A percentile compares a stretch with the other conserved stretches of the same genome.
Conservation (phyloP, 768 basidiomycete genomes). For the Neoboletus magnificus region DNA sequence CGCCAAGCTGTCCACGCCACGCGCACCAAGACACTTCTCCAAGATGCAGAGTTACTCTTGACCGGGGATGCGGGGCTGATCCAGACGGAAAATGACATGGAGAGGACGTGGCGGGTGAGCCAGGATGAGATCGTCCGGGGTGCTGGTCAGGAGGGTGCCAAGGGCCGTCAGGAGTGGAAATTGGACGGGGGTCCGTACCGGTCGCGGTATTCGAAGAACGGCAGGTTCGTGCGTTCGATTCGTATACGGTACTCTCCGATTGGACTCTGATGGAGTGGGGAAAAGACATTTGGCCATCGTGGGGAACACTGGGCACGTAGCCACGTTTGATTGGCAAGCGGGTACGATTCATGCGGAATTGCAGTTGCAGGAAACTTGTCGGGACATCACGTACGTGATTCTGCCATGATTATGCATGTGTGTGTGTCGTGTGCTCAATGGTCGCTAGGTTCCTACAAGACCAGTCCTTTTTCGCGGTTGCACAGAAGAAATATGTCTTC, state of each 20-base stretch:
- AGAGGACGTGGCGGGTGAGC: conserved; percentile 83
- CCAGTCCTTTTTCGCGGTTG: conserved; percentile 90
- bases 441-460: conserved; percentile 79
- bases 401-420: not conserved
- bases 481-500: conserved; percentile 93
- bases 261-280: not conserved
- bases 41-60: conserved; percentile 72
- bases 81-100: conserved; percentile 74
- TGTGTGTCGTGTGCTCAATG: not conserved
- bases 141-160: conserved; percentile 72
- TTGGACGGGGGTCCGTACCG: conserved; percentile 86
- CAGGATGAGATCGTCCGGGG: conserved; percentile 73
- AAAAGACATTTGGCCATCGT: conserved; percentile 84
- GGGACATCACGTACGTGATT: conserved; percentile 80
- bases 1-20: conserved; percentile 61
- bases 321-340: conserved; percentile 91
- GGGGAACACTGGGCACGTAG: conserved; percentile 80
- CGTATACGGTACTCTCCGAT: not conserved
- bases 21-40: conserved; percentile 54
- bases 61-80: conserved; percentile 70
- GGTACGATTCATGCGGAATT: conserved; percentile 84
- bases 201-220: conserved; percentile 85
- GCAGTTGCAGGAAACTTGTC: conserved; percentile 83
- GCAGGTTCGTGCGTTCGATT: conserved; percentile 54
- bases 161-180: conserved; percentile 72